Evolutionary conservation across 495 filamentous ascomycete genomes (phyloP), one percentile per base, ranked within the genome.

Genomic region (Hypoxylon subgilvum): DNA sequence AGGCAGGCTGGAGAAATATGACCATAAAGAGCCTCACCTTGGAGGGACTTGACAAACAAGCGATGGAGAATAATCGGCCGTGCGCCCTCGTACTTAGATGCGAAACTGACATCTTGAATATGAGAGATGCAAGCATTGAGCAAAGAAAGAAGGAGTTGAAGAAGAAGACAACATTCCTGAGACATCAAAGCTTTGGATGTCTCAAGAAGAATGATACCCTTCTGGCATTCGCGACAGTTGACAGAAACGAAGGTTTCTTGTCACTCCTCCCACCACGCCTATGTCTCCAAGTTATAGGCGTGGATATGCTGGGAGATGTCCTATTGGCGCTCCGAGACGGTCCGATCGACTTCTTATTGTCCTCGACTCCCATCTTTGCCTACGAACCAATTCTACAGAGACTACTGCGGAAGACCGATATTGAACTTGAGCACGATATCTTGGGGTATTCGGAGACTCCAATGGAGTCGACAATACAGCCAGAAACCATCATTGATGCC

Each of bases 291-390:
- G 70, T 89, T 25, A 40, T 69, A 0, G 79, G 81, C 23, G 57
- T 71, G 14, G 57, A 69, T 17, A 69, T 63, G 9, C 31, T 78
- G 1, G 38, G 63, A 6, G 52, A 64, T 4, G 59, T 72, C 2
- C 34, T 75, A 9, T 34, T 55, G 1, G 73, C 76, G 0, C 59
- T 86, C 3, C 46, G 70, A 3, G 54, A 70, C 0, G 19, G 60
- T 1, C 49, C 72, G 27, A 63, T 86, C 5, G 68, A 76, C 10
- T 76, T 89, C 16, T 54, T 87, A 0, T 72, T 76, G n/a, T 79
- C 89, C 3, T 78, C 88, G 49, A 85, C 88, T 0, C 69, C 88
- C 0, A 73, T 87, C 0, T 92, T 91, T 66, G 84, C 88, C 0
- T 91, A 85, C 56, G 86, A 91, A 50, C 89, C 89, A 0, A 76